These are phyloP conservation scores for Zychaea mexicana DNA, from an alignment of 371 early-diverging fungal genomes.

Conservation along the genomic window DNA sequence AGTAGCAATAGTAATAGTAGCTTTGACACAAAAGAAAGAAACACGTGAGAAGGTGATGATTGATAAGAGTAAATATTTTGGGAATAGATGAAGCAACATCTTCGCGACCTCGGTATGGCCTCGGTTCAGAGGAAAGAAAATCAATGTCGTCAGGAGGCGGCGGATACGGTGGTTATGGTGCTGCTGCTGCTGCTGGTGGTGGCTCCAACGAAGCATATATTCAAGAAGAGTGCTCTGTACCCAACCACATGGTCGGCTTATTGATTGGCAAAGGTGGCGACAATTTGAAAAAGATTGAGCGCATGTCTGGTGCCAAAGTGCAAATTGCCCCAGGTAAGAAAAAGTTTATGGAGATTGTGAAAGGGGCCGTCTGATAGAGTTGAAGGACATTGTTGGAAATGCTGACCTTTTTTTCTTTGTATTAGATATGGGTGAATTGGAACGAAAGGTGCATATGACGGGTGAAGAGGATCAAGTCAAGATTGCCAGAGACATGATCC, in stretches of 20 bases:
- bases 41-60: too few species aligned
- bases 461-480: conserved; percentile 68
- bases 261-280: conserved; percentile 88
- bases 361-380: too few species aligned
- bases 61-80: too few species aligned
- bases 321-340: conserved; percentile 73
- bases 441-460: conserved; percentile 65
- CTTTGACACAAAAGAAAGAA: too few species aligned
- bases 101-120: conserved; percentile 51
- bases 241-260: conserved; percentile 75
- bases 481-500: conserved; percentile 64
- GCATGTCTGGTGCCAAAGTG: conserved; percentile 68
- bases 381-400: too few species aligned
- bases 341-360: too few species aligned
- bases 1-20: conserved; percentile 3
- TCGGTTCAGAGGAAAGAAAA: conserved; percentile 54
- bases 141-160: conserved; percentile 18
- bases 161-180: not conserved
- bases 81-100: conserved; percentile 20
- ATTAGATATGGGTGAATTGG: conserved; percentile 47
- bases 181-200: conserved; percentile 3
- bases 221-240: conserved; percentile 59
- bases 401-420: not conserved
- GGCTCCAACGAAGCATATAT: conserved; percentile 16
- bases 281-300: conserved; percentile 80